Evolutionary conservation across 1,139 yeast species (phyloP).

Genomic region (Hemisphaericaspora lyxosophila): DNA sequence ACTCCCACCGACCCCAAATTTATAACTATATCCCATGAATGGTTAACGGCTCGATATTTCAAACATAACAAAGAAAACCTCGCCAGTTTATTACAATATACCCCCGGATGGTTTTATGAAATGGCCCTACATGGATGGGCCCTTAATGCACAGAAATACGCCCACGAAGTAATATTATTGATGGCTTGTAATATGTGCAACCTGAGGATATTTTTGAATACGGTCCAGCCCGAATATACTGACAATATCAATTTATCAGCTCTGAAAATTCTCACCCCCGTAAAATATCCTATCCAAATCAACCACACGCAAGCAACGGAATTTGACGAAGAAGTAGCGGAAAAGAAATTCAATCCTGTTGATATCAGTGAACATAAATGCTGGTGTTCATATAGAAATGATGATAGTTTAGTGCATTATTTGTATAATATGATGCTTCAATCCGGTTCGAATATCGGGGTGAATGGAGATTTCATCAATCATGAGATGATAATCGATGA

Average conservation of each 20-base stretch:
- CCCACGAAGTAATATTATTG: constrained; percentile 28
- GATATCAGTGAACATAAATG: constrained; percentile 28
- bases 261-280: constrained; percentile 33
- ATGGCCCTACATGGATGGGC: constrained; percentile 41
- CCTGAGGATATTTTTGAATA: constrained; percentile 31
- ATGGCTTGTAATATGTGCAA: constrained; percentile 40
- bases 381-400: constrained; percentile 33
- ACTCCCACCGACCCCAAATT: constrained; percentile 16
- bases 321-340: constrained; percentile 7
- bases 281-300: constrained; percentile 26
- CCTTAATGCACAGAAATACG: constrained; percentile 31
- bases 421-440: constrained; percentile 23
- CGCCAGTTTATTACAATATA: constrained; percentile 18
- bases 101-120: constrained; percentile 35
- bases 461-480: constrained; percentile 25
- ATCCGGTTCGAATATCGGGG: constrained; percentile 24
- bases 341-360: constrained; percentile 22
- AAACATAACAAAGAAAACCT: constrained; percentile 38
- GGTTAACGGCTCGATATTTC: constrained; percentile 30
- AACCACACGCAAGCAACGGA: constrained; percentile 6
- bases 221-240: constrained; percentile 7
- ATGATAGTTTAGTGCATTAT: constrained; percentile 21
- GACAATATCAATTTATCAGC: constrained; percentile 21
- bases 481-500: constrained; percentile 17
- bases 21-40: constrained; percentile 26